These are phyloP conservation scores for Pterocarpus santalinus DNA, from an alignment of 306 rosid genomes.

Conservation along the genomic window DNA sequence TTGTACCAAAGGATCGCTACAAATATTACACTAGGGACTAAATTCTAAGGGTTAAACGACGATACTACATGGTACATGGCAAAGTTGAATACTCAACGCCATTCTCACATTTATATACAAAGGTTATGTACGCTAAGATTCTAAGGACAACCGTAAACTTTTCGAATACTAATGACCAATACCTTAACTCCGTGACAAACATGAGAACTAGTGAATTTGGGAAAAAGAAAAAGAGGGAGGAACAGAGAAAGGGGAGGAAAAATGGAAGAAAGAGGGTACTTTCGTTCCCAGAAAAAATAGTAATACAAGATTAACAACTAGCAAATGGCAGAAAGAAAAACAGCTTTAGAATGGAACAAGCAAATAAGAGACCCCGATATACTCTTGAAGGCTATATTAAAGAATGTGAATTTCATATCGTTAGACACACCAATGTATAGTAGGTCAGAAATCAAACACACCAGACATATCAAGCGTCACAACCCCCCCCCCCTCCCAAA, in stretches of 20 bases:
- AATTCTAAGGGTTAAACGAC: background rate
- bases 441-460: conserved; percentile 51
- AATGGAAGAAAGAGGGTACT: background rate
- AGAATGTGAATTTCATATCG: conserved; percentile 50
- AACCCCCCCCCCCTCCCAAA: too few relatives aligned
- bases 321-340: conserved; percentile 31
- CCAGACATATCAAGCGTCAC: conserved; percentile 53
- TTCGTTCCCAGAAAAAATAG: conserved; percentile 29
- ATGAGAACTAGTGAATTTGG: conserved; percentile 10
- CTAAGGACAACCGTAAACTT: background rate
- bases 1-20: background rate
- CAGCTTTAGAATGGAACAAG: conserved; percentile 32
- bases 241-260: background rate
- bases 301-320: conserved; percentile 11
- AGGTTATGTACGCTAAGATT: background rate
- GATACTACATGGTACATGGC: background rate
- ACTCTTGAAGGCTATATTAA: conserved; percentile 39
- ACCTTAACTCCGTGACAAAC: background rate
- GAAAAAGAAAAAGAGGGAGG: background rate
- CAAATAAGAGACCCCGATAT: conserved; percentile 34
- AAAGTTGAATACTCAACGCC: background rate
- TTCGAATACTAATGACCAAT: background rate
- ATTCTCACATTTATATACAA: background rate
- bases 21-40: background rate
- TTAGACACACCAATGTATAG: conserved; percentile 43